Conservation (phyloP, 345 rosid genomes). For the Odontarrhena argentea region DNA sequence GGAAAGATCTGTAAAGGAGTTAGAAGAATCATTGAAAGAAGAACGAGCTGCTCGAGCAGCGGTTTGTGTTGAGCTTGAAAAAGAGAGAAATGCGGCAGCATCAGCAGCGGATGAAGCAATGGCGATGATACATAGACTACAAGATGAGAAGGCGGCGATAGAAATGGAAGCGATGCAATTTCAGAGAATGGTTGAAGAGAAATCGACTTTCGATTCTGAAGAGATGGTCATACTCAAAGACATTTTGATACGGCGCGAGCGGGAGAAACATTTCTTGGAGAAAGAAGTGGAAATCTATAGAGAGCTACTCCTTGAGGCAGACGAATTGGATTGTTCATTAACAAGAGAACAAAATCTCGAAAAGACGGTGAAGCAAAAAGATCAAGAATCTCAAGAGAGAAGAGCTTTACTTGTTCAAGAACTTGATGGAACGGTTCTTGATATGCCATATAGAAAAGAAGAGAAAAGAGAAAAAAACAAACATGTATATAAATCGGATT, state of each 20-base stretch:
- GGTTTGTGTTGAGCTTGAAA: slow-evolving; percentile 65
- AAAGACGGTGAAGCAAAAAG: slow-evolving; percentile 26
- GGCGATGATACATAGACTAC: slow-evolving; percentile 72
- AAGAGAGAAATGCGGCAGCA: slow-evolving; percentile 76
- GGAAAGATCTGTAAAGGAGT: slow-evolving; percentile 33
- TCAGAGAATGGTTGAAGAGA: slow-evolving; percentile 76
- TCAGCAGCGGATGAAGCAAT: slow-evolving; percentile 79
- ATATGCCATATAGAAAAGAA: slow-evolving; percentile 31
- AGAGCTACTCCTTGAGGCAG: slow-evolving; percentile 43
- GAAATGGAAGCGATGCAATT: slow-evolving; percentile 80
- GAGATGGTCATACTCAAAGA: slow-evolving; percentile 81
- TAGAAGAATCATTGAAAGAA: slow-evolving; percentile 52
- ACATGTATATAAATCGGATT: slow-evolving; percentile 38
- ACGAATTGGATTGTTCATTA: slow-evolving; percentile 39
- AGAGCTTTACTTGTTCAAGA: slow-evolving; percentile 51
- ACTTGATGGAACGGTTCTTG: slow-evolving; percentile 42
- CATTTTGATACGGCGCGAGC: slow-evolving; percentile 67
- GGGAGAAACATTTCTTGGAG: slow-evolving; percentile 73
- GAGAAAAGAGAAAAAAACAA: slow-evolving; percentile 11
- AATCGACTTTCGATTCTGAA: slow-evolving; percentile 69
- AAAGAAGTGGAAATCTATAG: slow-evolving; percentile 68
- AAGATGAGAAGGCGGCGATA: slow-evolving; percentile 65
- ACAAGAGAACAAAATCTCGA: slow-evolving; percentile 13
- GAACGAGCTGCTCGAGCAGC: slow-evolving; percentile 53
- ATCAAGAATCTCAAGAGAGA: slow-evolving; percentile 36